Percentiles rank a stretch among this genome's conserved stretches.
Evolutionary conservation across 805 yeast genomes (phyloP).

Genomic region (Candida arabinofermentans): DNA sequence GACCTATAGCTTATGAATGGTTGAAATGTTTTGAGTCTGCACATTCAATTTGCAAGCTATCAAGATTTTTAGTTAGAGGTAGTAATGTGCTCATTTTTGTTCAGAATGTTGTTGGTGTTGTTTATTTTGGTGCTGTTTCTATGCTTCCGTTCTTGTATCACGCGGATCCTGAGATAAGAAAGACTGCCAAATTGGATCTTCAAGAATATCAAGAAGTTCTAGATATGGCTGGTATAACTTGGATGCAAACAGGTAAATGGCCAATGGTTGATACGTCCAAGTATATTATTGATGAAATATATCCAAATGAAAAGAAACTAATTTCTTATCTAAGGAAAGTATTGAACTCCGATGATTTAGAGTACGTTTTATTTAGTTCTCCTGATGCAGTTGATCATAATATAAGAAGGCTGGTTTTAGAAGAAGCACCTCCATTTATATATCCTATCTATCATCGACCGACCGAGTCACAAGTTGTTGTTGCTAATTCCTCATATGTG

Average conservation of each 20-base stretch:
- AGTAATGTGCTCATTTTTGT: not conserved
- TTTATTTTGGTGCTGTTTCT: constrained; percentile 2
- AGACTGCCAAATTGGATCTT: not conserved
- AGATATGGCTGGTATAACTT: not conserved
- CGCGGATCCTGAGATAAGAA: constrained; percentile 1
- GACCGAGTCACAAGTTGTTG: no score
- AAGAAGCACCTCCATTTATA: not conserved
- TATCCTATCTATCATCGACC: not conserved
- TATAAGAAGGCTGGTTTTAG: not conserved
- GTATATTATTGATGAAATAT: constrained; percentile 2
- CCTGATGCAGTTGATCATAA: not conserved
- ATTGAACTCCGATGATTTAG: not conserved
- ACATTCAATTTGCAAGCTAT: not conserved
- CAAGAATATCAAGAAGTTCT: not conserved
- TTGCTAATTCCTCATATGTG: no score
- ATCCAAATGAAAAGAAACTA: constrained; percentile 1
- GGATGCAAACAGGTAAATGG: not conserved
- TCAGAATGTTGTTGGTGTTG: constrained; percentile 1
- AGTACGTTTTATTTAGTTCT: not conserved
- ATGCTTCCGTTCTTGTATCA: constrained; percentile 2
- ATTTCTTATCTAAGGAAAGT: constrained; percentile 1
- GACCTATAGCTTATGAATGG: not conserved
- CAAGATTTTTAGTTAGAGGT: not conserved
- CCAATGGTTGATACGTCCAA: not conserved
- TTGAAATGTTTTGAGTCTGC: not conserved